Evolutionary conservation across 2,329 filamentous ascomycete species (phyloP).

Genomic region (Penicillium sp.): DNA sequence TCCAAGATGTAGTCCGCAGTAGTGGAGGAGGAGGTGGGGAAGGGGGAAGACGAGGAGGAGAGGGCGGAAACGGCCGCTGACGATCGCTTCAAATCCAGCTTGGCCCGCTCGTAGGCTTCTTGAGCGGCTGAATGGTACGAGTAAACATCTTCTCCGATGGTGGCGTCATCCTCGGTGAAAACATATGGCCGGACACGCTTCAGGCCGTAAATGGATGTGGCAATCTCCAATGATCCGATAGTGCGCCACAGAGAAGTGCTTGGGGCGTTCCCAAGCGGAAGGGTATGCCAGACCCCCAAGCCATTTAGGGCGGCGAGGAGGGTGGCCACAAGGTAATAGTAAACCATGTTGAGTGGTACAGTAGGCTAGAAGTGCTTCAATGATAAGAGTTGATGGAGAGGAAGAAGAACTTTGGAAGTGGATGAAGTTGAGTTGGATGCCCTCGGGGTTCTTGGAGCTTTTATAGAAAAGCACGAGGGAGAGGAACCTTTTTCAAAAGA

Average conservation of each 20-base stretch:
- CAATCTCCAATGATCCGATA: conserved; percentile 4
- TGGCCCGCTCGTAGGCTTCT: not conserved
- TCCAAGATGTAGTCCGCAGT: too few species aligned
- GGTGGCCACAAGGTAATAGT: not conserved
- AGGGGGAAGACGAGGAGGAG: too few species aligned
- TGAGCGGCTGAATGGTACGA: not conserved
- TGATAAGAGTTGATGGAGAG: not conserved
- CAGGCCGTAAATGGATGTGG: not conserved
- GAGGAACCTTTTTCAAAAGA: too few species aligned
- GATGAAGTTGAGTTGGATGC: too few species aligned
- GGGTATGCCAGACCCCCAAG: conserved; percentile 1
- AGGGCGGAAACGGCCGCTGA: not conserved
- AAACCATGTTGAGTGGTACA: not conserved
- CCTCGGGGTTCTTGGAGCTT: too few species aligned
- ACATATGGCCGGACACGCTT: not conserved
- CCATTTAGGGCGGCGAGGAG: not conserved
- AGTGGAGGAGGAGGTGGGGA: too few species aligned
- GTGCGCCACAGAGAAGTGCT: not conserved
- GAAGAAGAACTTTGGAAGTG: not conserved
- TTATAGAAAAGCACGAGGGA: too few species aligned
- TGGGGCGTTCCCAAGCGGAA: not conserved
- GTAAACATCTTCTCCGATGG: not conserved
- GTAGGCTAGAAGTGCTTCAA: not conserved
- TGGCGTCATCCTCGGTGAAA: not conserved
- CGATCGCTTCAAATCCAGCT: not conserved